These are phyloP conservation scores for Rosa multiflora DNA, from an alignment of 306 rosid species.

Conservation along the genomic window DNA sequence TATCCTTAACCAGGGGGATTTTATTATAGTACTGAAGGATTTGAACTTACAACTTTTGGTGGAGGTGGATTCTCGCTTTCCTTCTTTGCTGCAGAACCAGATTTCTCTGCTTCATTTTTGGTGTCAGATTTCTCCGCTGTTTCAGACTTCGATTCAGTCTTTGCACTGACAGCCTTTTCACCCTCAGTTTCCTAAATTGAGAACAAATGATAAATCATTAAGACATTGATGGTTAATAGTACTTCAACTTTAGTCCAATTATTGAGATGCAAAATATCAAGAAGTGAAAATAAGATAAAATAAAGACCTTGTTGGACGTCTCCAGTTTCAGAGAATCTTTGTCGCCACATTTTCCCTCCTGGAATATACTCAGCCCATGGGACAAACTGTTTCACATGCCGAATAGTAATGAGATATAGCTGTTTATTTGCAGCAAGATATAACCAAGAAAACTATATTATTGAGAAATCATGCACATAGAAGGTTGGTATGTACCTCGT, in stretches of 20 bases:
- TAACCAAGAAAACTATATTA: background rate
- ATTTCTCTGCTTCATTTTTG: constrained; percentile 63
- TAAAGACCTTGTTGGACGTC: constrained; percentile 62
- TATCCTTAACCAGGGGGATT: background rate
- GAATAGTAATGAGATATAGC: constrained; percentile 26
- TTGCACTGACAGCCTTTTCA: constrained; percentile 47
- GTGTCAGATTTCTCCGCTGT: constrained; percentile 47
- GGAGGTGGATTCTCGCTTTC: constrained; percentile 63
- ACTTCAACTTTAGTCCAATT: background rate
- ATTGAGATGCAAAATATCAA: constrained; percentile 5
- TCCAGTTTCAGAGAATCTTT: constrained; percentile 61
- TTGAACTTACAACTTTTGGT: constrained; percentile 56
- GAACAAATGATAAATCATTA: constrained; percentile 22
- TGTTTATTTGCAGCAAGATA: background rate
- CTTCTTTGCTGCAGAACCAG: constrained; percentile 59
- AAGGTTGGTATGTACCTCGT: constrained; percentile 48
- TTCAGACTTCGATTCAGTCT: constrained; percentile 52
- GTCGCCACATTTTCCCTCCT: constrained; percentile 62
- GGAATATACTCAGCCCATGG: constrained; percentile 79
- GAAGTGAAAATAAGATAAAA: background rate
- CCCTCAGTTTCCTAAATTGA: constrained; percentile 52
- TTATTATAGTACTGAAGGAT: constrained; percentile 13
- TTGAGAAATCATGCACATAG: background rate
- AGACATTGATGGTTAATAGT: background rate
- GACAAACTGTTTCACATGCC: constrained; percentile 69